These are phyloP conservation scores for Phytophthora uliginosa DNA, from an alignment of 352 stramenopile species.

Conservation along the genomic window DNA sequence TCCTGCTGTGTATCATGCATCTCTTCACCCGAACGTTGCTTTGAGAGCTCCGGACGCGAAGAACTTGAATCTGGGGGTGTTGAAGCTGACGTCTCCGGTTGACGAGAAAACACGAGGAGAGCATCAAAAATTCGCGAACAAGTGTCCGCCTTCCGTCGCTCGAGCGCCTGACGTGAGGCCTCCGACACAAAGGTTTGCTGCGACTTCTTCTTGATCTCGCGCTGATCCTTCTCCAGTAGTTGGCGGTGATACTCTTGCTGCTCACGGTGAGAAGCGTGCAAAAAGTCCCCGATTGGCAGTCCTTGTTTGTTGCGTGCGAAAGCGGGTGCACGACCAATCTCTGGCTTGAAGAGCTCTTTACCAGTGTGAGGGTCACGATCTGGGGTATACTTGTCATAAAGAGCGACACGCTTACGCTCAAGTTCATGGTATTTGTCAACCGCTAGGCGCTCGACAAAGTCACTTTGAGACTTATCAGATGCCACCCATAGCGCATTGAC, in stretches of 20 bases:
- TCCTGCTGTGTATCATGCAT: slow-evolving; percentile 1
- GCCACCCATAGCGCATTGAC: slow-evolving; percentile 75
- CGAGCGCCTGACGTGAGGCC: slow-evolving; percentile 63
- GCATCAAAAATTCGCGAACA: slow-evolving; percentile 66
- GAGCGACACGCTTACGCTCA: slow-evolving; percentile 59
- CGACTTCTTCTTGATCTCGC: slow-evolving; percentile 52
- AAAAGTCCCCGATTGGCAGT: slow-evolving; percentile 81
- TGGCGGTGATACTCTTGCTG: slow-evolving; percentile 68
- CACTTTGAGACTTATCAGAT: slow-evolving; percentile 43
- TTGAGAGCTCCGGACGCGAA: slow-evolving; percentile 2
- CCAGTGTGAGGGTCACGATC: slow-evolving; percentile 71
- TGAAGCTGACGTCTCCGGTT: background rate
- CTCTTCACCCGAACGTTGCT: background rate
- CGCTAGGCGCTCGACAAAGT: slow-evolving; percentile 77
- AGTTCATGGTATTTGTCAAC: slow-evolving; percentile 77
- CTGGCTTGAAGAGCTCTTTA: slow-evolving; percentile 74
- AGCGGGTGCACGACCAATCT: slow-evolving; percentile 66
- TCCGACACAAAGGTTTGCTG: slow-evolving; percentile 72
- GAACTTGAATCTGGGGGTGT: slow-evolving; percentile 3
- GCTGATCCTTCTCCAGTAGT: slow-evolving; percentile 53
- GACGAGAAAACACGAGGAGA: slow-evolving; percentile 31
- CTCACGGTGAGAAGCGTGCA: slow-evolving; percentile 73
- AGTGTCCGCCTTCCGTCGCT: slow-evolving; percentile 65
- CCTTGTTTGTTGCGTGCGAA: slow-evolving; percentile 81
- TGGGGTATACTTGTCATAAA: slow-evolving; percentile 74